Evolutionary conservation across 441 rosid species (phyloP).

Genomic region (Corymbia calophylla): DNA sequence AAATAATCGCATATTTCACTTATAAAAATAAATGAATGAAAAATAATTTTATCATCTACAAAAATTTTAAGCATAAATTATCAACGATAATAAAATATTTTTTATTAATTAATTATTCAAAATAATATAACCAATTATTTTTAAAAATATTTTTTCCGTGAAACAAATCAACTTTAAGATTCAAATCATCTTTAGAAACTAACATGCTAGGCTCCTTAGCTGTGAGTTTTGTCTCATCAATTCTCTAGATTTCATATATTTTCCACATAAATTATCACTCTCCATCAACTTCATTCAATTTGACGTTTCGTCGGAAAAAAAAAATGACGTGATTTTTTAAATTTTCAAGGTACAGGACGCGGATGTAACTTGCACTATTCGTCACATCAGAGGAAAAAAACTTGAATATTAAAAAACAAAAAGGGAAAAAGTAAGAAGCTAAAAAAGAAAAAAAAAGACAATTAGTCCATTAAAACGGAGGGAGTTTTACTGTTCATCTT

Average conservation of each 20-base stretch:
- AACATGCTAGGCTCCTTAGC: not conserved
- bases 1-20: not conserved
- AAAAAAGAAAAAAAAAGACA: not conserved
- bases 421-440: too few relatives aligned
- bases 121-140: too few relatives aligned
- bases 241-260: not conserved
- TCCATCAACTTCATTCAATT: not conserved
- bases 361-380: not conserved
- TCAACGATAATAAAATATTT: too few relatives aligned
- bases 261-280: not conserved
- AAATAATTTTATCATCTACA: too few relatives aligned
- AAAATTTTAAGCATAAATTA: too few relatives aligned
- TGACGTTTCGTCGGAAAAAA: not conserved
- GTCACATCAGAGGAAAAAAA: not conserved
- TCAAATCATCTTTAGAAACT: rapidly evolving
- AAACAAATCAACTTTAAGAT: not conserved
- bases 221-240: not conserved
- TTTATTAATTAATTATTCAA: too few relatives aligned
- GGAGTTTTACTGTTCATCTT: not conserved
- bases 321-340: not conserved
- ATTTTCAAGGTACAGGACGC: not conserved
- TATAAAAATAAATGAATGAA: too few relatives aligned
- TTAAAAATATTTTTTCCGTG: rapidly evolving
- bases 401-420: too few relatives aligned
- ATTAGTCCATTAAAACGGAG: not conserved